phyloP scores from a whole-genome alignment of 1,284 basidiomycete species.

The Cutaneotrichosporon sp. region DNA sequence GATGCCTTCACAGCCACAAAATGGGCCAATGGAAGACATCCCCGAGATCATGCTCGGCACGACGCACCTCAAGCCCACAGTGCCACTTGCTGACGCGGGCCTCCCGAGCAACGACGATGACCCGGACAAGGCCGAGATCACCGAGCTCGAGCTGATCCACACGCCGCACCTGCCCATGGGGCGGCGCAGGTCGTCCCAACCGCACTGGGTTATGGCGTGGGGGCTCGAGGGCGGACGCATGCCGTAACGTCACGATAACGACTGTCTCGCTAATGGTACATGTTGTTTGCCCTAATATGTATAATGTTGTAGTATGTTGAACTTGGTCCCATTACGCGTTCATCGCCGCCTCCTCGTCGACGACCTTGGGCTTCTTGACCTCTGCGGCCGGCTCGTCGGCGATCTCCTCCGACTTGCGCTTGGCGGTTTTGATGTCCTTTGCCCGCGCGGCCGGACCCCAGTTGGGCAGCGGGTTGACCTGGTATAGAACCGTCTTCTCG shows the following conservation, averaged over 20 bases:
- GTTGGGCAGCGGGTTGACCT: slow-evolving; percentile 79
- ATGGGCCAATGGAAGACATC: neutral
- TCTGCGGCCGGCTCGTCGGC: neutral
- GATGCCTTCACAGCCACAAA: slow-evolving; percentile 3
- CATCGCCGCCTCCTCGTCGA: slow-evolving; percentile 19
- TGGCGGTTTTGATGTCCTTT: slow-evolving; percentile 19
- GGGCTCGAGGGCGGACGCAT: slow-evolving; percentile 3
- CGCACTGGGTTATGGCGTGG: slow-evolving; percentile 1
- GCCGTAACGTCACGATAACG: neutral
- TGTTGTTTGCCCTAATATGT: slow-evolving; percentile 1
- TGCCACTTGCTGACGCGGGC: neutral
- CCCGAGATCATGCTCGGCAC: slow-evolving; percentile 17
- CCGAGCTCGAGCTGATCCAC: neutral
- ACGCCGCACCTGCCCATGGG: neutral
- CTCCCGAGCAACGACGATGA: neutral
- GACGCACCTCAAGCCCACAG: neutral
- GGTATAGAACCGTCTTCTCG: slow-evolving; percentile 78
- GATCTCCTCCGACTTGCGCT: slow-evolving; percentile 12
- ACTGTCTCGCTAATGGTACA: neutral
- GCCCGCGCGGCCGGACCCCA: slow-evolving; percentile 70
- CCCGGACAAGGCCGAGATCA: neutral
- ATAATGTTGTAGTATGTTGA: slow-evolving; percentile 1
- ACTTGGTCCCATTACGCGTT: slow-evolving; percentile 10
- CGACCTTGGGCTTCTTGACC: slow-evolving; percentile 10
- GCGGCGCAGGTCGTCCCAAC: neutral